Conservation (phyloP, 2,329 filamentous ascomycete genomes). For the Talaromyces albobiverticillius region DNA sequence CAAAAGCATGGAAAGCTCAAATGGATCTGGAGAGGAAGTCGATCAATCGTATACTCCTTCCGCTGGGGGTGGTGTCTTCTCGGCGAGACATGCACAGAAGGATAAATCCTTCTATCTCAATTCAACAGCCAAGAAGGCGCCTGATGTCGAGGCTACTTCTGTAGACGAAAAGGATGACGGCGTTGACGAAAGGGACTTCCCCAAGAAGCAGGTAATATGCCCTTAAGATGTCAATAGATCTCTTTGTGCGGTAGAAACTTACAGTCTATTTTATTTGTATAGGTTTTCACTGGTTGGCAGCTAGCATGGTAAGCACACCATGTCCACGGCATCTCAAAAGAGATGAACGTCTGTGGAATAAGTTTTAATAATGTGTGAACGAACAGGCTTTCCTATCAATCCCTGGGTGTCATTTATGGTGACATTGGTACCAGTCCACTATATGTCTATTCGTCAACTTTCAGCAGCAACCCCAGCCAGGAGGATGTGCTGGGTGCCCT, state of each 20-base stretch:
- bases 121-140: neutral
- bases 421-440: slow-evolving; percentile 59
- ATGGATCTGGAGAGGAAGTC: neutral
- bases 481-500: slow-evolving; percentile 53
- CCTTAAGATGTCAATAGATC: neutral
- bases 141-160: slow-evolving; percentile 2
- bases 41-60: slow-evolving; percentile 7
- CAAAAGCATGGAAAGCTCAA: neutral
- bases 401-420: slow-evolving; percentile 58
- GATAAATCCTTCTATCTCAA: neutral
- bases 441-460: slow-evolving; percentile 57
- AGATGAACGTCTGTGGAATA: no score
- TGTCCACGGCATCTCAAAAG: neutral
- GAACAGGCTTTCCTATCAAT: slow-evolving; percentile 52
- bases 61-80: slow-evolving; percentile 8
- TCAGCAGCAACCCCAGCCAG: slow-evolving; percentile 42
- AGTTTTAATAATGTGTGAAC: neutral
- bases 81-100: neutral
- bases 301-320: neutral
- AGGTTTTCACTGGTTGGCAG: slow-evolving; percentile 6
- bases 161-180: slow-evolving; percentile 7
- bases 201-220: slow-evolving; percentile 7
- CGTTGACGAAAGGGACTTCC: slow-evolving; percentile 8
- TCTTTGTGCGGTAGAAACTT: neutral
- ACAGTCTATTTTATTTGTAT: neutral